These are phyloP conservation scores for Inga oerstediana DNA, from an alignment of 306 rosid genomes.

Conservation along the genomic window DNA sequence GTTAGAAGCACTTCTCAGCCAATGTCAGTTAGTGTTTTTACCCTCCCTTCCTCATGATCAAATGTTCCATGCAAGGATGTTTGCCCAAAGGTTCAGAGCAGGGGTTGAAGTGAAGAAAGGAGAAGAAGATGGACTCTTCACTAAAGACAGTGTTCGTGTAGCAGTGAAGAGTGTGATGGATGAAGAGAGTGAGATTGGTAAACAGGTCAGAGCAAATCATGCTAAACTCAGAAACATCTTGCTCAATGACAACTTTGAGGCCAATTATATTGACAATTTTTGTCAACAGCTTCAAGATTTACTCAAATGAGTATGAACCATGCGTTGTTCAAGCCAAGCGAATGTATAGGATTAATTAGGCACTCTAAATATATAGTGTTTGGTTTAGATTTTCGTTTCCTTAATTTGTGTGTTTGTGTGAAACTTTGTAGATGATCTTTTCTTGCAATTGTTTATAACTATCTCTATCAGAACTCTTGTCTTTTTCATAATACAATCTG, in stretches of 20 bases:
- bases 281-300: constrained; percentile 16
- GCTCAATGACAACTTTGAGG: not conserved
- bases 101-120: constrained; percentile 4
- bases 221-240: not conserved
- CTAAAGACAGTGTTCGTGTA: not conserved
- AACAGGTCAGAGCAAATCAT: not conserved
- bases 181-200: not conserved
- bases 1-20: not conserved
- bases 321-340: too few species aligned
- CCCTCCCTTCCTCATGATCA: not conserved
- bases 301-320: not conserved
- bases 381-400: too few species aligned
- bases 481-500: too few species aligned
- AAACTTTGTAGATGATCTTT: too few species aligned
- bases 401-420: too few species aligned
- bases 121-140: constrained; percentile 26
- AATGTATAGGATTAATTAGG: too few species aligned
- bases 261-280: not conserved
- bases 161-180: constrained; percentile 2
- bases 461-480: too few species aligned
- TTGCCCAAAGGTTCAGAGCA: too few species aligned
- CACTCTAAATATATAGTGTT: too few species aligned
- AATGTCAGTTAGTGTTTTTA: not conserved
- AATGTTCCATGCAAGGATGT: too few species aligned
- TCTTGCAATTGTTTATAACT: too few species aligned